Conservation (phyloP, 805 yeast species). For the Kodamaea restingae region DNA sequence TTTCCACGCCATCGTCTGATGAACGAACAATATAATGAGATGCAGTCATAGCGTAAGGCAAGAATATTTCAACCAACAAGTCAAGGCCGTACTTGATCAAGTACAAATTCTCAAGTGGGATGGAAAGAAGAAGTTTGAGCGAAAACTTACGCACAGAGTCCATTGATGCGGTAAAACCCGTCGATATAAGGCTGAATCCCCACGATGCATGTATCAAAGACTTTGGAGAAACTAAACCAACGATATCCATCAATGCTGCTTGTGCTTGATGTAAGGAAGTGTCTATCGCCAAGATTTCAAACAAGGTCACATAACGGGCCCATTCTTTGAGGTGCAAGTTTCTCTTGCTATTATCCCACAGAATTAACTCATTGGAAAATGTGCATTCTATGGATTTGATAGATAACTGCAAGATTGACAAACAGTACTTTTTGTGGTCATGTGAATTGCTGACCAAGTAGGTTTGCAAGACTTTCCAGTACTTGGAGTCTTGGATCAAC, state of each 20-base stretch:
- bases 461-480: slow-evolving; percentile 54
- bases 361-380: slow-evolving; percentile 32
- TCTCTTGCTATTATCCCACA: slow-evolving; percentile 37
- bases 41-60: slow-evolving; percentile 63
- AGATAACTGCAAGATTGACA: slow-evolving; percentile 62
- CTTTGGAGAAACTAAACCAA: slow-evolving; percentile 44
- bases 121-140: slow-evolving; percentile 49
- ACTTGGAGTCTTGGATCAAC: slow-evolving; percentile 20
- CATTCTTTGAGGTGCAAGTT: slow-evolving; percentile 48
- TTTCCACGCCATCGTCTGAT: slow-evolving; percentile 9
- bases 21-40: slow-evolving; percentile 49
- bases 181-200: slow-evolving; percentile 68
- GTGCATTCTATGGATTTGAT: slow-evolving; percentile 42
- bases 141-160: slow-evolving; percentile 71
- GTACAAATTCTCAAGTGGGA: slow-evolving; percentile 43
- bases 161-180: slow-evolving; percentile 72
- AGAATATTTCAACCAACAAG: slow-evolving; percentile 45
- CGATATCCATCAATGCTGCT: slow-evolving; percentile 66
- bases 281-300: slow-evolving; percentile 79
- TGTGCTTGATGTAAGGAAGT: slow-evolving; percentile 82
- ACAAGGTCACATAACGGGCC: slow-evolving; percentile 69
- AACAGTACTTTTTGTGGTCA: slow-evolving; percentile 64
- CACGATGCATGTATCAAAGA: slow-evolving; percentile 62
- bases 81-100: slow-evolving; percentile 31
- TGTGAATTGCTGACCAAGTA: slow-evolving; percentile 55